phyloP scores from a whole-genome alignment of 2,329 filamentous ascomycete genomes.

The Passalora sequoiae region DNA sequence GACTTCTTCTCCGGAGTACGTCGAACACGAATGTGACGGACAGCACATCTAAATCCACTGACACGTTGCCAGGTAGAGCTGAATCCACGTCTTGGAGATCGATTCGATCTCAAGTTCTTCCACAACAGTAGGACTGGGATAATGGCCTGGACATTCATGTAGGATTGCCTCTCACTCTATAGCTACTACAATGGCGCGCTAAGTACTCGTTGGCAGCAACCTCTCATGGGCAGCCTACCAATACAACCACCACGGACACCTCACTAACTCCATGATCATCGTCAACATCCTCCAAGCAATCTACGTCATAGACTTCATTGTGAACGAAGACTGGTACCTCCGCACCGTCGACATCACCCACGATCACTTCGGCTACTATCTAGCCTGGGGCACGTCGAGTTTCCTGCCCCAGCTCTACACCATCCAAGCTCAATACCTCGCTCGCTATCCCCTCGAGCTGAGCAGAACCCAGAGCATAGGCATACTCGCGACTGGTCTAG shows the following conservation, averaged over 20 bases:
- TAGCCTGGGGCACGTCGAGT: not conserved
- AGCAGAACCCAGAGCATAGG: not conserved
- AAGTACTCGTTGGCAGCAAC: too few species aligned
- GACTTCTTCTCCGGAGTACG: slow-evolving; percentile 21
- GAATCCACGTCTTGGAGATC: slow-evolving; percentile 16
- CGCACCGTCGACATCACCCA: slow-evolving; percentile 8
- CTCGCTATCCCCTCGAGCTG: slow-evolving; percentile 14
- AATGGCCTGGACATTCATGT: slow-evolving; percentile 22
- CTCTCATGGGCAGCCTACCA: slow-evolving; percentile 19
- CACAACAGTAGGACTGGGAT: slow-evolving; percentile 17
- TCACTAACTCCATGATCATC: slow-evolving; percentile 18
- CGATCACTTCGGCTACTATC: not conserved
- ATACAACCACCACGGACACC: slow-evolving; percentile 14
- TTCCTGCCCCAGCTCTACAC: slow-evolving; percentile 7
- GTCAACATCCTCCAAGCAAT: slow-evolving; percentile 17
- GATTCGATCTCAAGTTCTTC: slow-evolving; percentile 18
- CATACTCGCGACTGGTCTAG: not conserved
- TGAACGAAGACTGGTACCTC: slow-evolving; percentile 21
- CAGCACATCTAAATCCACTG: too few species aligned
- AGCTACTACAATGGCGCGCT: too few species aligned
- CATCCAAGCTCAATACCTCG: slow-evolving; percentile 20
- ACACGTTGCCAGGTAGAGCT: too few species aligned
- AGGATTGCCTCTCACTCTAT: too few species aligned
- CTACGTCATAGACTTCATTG: slow-evolving; percentile 22
- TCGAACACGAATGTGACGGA: too few species aligned